These are phyloP conservation scores for Vitis rotundifolia DNA, from an alignment of 164 flowering plant species.

Conservation along the genomic window DNA sequence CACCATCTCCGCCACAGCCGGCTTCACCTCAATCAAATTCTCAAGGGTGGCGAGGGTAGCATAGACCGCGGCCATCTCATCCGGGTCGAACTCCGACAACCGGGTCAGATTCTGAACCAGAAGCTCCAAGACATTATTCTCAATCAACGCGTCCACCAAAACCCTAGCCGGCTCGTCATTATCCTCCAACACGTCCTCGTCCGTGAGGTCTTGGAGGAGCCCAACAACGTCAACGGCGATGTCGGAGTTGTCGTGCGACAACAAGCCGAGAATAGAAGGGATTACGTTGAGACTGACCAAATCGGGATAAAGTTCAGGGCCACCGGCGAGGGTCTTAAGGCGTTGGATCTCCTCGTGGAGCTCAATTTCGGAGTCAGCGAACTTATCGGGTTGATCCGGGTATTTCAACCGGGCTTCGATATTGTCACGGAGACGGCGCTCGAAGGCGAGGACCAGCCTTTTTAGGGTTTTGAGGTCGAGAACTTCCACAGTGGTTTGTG, in stretches of 20 bases:
- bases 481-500: constrained; percentile 66
- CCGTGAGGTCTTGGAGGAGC: constrained; percentile 83
- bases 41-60: constrained; percentile 72
- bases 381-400: constrained; percentile 81
- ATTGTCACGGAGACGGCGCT: constrained; percentile 89
- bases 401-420: constrained; percentile 91
- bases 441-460: constrained; percentile 80
- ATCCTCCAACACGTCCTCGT: constrained; percentile 84
- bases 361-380: constrained; percentile 90
- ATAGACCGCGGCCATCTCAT: constrained; percentile 72
- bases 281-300: constrained; percentile 63
- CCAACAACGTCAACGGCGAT: constrained; percentile 79
- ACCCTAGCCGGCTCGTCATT: constrained; percentile 71
- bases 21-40: constrained; percentile 90
- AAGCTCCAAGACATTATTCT: constrained; percentile 78
- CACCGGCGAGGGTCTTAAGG: constrained; percentile 85
- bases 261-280: constrained; percentile 66
- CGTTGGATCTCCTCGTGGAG: constrained; percentile 92
- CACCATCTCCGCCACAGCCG: constrained; percentile 82
- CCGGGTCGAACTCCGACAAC: constrained; percentile 68
- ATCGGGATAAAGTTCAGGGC: constrained; percentile 89
- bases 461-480: constrained; percentile 77
- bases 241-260: constrained; percentile 82
- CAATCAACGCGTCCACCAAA: constrained; percentile 69
- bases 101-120: constrained; percentile 72